Evolutionary conservation across 768 basidiomycete species (phyloP).

Genomic region (Lyophyllum shimeji): DNA sequence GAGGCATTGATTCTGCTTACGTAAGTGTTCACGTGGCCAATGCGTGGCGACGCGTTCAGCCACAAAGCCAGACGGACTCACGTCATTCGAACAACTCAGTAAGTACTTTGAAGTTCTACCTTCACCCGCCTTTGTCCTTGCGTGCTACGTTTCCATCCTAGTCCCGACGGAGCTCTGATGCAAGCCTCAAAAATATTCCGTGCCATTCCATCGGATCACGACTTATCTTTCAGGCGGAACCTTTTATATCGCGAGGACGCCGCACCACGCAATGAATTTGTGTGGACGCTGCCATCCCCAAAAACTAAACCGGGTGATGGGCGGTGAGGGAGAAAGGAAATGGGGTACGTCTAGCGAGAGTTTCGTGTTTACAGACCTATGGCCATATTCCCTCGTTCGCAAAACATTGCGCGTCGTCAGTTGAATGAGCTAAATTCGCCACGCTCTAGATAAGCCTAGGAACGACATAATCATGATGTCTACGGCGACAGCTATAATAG

Average conservation of each 20-base stretch:
- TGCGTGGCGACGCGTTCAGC: no score
- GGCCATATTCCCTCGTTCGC: conserved; percentile 36
- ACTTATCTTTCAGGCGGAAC: neutral
- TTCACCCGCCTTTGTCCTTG: no score
- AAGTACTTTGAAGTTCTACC: no score
- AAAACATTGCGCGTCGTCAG: no score
- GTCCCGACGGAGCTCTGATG: neutral
- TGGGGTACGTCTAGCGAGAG: neutral
- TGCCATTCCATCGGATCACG: neutral
- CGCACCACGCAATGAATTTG: neutral
- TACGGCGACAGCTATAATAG: neutral
- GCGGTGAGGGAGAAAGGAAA: neutral
- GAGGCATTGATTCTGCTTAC: no score
- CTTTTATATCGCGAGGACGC: neutral
- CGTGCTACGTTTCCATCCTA: no score
- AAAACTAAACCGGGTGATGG: neutral
- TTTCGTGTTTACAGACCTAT: conserved; percentile 4
- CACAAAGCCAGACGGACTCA: no score
- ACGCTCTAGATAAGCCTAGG: conserved; percentile 25
- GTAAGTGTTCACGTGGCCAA: no score
- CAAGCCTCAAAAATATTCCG: neutral
- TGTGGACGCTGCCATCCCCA: neutral
- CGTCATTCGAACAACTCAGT: no score
- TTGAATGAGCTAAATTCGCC: conserved; percentile 31
- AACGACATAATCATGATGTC: neutral